Evolutionary conservation across 2,329 filamentous ascomycete species (phyloP), one percentile per base, ranked within the genome.

Genomic region (Epicoccum nigrum): DNA sequence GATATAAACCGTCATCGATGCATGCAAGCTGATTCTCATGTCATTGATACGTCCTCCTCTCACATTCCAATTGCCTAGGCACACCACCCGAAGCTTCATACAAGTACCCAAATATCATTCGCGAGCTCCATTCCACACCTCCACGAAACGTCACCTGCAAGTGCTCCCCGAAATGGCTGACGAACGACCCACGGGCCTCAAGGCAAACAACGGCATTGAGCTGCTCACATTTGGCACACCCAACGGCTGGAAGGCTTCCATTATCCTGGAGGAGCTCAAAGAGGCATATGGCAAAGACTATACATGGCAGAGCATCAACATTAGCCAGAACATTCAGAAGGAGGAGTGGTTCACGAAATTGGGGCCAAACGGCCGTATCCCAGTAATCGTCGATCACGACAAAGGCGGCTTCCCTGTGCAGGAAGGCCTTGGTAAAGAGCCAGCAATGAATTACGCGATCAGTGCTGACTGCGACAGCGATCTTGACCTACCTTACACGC

Each of bases 361-460:
- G 23, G 81, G 81, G 52, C 85, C 85, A 30, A 89, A 88, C 69
- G 86, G 85, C 3, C 79, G 84, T 13, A 87, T 87, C 59, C 84
- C 85, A 2, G 84, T 82, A 38, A 81, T 88, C 38, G 79, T 87
- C 23, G 85, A 88, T 72, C 85, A 88, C 58, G 83, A 88, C 69
- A 79, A 83, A 55, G 75, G 76, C 48, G 80, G 73, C 38, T 82
- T 88, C 43, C 72, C 81, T 34, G 84, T 79, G 39, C 71, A 75
- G 62, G 76, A 79, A 55, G 76, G 76, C 20, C 56, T 69, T 34
- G 65, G 67, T 74, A 42, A 46, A 68, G 56, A 25, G 27, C 30
- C 8, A n/a, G 7, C 33, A 16, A 11, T 19, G 9, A 31, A 25
- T 25, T 9, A 20, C 15, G 17, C 4, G 16, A n/a, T 9, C 11